phyloP scores from a whole-genome alignment of 2,329 filamentous ascomycete genomes.

The Aspergillus novofumigatus region DNA sequence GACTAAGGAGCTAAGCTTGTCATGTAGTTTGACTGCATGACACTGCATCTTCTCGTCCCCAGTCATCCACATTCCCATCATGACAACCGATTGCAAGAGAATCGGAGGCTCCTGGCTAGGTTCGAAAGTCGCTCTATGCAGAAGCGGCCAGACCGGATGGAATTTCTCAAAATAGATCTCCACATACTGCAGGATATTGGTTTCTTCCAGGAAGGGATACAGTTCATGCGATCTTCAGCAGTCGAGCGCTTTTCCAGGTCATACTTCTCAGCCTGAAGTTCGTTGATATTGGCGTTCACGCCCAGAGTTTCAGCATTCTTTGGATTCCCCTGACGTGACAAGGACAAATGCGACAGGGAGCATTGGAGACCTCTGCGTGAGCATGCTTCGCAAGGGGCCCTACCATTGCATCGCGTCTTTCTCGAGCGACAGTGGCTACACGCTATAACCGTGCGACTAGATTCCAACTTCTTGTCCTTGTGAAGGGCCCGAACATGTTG shows the following conservation, averaged over 20 bases:
- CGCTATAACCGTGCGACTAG: conserved; percentile 12
- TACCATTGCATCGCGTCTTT: conserved; percentile 14
- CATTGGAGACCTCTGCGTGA: conserved; percentile 5
- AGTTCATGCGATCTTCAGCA: neutral
- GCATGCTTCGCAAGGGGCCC: conserved; percentile 13
- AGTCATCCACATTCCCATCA: conserved; percentile 23
- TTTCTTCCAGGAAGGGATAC: neutral
- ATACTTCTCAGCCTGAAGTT: conserved; percentile 2
- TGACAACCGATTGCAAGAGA: conserved; percentile 23
- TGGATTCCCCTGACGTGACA: neutral
- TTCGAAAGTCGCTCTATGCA: conserved; percentile 20
- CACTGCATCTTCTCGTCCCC: conserved; percentile 14
- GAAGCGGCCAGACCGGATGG: conserved; percentile 25
- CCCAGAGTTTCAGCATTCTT: neutral
- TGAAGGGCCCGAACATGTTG: conserved; percentile 18
- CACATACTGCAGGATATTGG: conserved; percentile 16
- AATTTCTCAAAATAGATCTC: conserved; percentile 23
- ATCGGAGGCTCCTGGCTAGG: conserved; percentile 18
- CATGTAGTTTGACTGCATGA: conserved; percentile 19
- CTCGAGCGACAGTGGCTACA: conserved; percentile 15
- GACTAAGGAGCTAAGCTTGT: conserved; percentile 15
- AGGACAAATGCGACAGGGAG: neutral
- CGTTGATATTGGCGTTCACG: neutral
- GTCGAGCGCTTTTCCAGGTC: neutral
- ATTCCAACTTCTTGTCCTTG: conserved; percentile 5